These are phyloP conservation scores for Paxillus ammoniavirescens DNA, from an alignment of 768 basidiomycete genomes.

Conservation along the genomic window DNA sequence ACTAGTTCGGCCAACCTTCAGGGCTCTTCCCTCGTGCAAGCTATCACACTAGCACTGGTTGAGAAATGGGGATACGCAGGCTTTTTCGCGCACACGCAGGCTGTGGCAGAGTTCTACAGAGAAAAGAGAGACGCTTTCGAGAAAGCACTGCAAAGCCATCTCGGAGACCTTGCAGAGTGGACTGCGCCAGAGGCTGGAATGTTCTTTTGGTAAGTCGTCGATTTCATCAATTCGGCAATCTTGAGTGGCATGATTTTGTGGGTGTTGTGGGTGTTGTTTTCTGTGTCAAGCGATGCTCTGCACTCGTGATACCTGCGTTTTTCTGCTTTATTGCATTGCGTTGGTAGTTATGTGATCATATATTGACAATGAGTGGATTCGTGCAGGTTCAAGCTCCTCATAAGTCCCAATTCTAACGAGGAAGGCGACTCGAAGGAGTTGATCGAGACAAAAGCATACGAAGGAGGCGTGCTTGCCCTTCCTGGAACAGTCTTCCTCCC, in stretches of 20 bases:
- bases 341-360: conserved; percentile 8
- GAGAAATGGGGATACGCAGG: conserved; percentile 75
- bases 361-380: conserved; percentile 16
- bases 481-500: conserved; percentile 86
- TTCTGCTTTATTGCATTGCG: background rate
- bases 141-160: conserved; percentile 67
- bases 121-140: conserved; percentile 78
- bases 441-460: conserved; percentile 72
- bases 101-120: conserved; percentile 73
- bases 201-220: conserved; percentile 75
- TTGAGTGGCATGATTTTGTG: conserved; percentile 1
- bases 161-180: conserved; percentile 79
- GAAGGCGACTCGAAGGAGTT: conserved; percentile 70
- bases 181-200: conserved; percentile 72
- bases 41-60: conserved; percentile 56
- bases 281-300: background rate
- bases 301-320: conserved; percentile 1
- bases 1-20: conserved; percentile 69
- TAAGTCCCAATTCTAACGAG: conserved; percentile 33
- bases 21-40: conserved; percentile 61
- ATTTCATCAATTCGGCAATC: conserved; percentile 9
- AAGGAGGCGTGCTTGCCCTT: conserved; percentile 83
- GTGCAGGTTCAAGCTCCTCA: conserved; percentile 66
- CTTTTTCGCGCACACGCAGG: conserved; percentile 65
- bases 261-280: conserved; percentile 4